phyloP scores from a whole-genome alignment of 768 basidiomycete genomes.

The Boletus reticuloceps region DNA sequence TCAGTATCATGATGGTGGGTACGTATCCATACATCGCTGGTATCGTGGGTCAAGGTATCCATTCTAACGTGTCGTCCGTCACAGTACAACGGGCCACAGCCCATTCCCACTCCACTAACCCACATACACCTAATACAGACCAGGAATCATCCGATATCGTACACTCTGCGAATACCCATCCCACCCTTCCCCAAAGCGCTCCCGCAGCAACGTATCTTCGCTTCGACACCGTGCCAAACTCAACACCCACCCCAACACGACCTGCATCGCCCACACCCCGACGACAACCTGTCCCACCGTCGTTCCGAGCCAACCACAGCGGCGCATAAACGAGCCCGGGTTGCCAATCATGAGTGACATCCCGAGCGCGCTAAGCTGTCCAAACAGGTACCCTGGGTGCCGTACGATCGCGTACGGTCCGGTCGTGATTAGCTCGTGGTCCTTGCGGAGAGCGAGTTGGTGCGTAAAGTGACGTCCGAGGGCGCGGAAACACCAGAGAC shows the following conservation, averaged over 20 bases:
- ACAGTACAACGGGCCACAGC: too few relatives aligned
- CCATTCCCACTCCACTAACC: too few relatives aligned
- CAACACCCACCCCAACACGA: conserved; percentile 24
- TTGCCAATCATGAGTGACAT: conserved; percentile 31
- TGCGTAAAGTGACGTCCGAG: conserved; percentile 37
- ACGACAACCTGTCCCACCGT: conserved; percentile 13
- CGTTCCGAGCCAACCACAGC: conserved; percentile 30
- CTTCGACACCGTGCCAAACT: conserved; percentile 25
- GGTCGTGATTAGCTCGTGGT: conserved; percentile 31
- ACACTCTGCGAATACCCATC: conserved; percentile 20
- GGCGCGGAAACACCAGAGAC: conserved; percentile 35
- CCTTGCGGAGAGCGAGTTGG: conserved; percentile 29
- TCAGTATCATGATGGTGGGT: too few relatives aligned
- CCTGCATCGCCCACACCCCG: conserved; percentile 30
- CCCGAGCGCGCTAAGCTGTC: conserved; percentile 23
- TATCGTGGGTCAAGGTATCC: too few relatives aligned
- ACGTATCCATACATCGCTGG: too few relatives aligned
- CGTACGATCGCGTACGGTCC: conserved; percentile 38
- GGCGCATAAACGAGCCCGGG: conserved; percentile 26
- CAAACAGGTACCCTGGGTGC: conserved; percentile 35
- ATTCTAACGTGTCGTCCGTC: too few relatives aligned
- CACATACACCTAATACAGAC: conserved; percentile 9
- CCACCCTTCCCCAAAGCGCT: conserved; percentile 25
- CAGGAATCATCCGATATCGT: conserved; percentile 27
- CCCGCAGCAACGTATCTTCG: conserved; percentile 25